A percentile compares a stretch with the other conserved stretches of the same genome.
Conservation (phyloP, 73 alveolate genomes). For the Effrenium voratum region DNA sequence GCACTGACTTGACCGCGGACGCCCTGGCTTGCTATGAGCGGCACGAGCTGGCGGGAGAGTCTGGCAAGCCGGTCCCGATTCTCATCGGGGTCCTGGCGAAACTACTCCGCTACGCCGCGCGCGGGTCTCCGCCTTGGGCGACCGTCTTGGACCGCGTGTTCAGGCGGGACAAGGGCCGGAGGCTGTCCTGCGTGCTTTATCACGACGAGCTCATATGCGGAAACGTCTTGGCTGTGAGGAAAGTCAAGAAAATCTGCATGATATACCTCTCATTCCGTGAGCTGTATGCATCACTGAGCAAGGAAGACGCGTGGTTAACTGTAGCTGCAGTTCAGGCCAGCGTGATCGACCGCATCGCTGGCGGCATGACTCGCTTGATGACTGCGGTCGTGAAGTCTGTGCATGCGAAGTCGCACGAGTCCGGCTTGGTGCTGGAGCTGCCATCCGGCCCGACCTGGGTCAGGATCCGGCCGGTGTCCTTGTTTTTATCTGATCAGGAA, state of each 20-base stretch:
- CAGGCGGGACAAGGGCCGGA: too few relatives aligned
- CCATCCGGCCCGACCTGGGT: background rate
- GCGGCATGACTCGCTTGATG: constrained; percentile 15
- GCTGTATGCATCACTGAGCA: too few relatives aligned
- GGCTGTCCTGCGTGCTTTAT: background rate
- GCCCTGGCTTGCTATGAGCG: too few relatives aligned
- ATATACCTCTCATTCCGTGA: background rate
- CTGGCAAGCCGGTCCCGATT: too few relatives aligned
- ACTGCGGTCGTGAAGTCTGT: background rate
- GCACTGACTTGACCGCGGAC: too few relatives aligned
- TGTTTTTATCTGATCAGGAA: constrained; percentile 14
- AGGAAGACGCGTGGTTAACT: too few relatives aligned
- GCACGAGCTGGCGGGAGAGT: too few relatives aligned
- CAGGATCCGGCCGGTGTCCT: background rate
- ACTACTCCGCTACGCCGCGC: too few relatives aligned
- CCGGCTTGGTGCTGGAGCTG: background rate
- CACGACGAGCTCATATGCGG: constrained; percentile 1
- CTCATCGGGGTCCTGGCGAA: too few relatives aligned
- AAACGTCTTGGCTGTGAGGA: background rate
- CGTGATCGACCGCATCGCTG: background rate
- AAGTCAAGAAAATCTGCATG: background rate
- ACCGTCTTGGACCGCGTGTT: too few relatives aligned
- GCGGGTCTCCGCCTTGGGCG: too few relatives aligned
- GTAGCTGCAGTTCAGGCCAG: background rate
- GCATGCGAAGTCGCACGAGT: background rate